Evolutionary conservation across 441 rosid species (phyloP), one percentile per base, ranked within the genome.

Genomic region (Eruca vesicaria): DNA sequence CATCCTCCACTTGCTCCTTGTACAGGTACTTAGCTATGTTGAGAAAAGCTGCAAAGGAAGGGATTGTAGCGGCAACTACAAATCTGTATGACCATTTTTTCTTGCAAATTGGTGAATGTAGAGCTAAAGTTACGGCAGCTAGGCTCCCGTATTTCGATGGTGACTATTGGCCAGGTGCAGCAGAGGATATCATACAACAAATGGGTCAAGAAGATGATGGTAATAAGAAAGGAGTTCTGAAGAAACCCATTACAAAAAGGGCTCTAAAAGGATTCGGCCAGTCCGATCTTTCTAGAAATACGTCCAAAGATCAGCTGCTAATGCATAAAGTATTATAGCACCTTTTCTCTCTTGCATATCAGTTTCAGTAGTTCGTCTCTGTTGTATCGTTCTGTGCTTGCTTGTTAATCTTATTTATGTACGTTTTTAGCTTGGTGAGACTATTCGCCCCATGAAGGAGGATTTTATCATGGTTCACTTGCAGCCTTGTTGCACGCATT

Each of bases 161-260:
- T 78, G 98, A 97, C 85, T 97, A 97, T 79, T 97, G 98, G 99
- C 98, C 99, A 62, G 99, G 97, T 78, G 99, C 98, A 71, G 98
- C 99, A 0, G 99, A 97, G 86, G 98, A 97, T 79, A 80, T 97
- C 50, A 91, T 97, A 72, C 81, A 83, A 81, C 98, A 91, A 86
- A 85, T 97, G 76, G 86, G 90, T 68, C 98, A 92, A 83, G 98
- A 96, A 66, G 98, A 94, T 81, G 98, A 97, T 80, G 98, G 93
- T 48, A 92, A 89, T 80, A 94, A 89, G 82, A 94, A 92, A 83
- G 96, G 97, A 77, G 68, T 85, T 21, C 84, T 84, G 20, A 94
- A 96, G 79, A 92, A 94, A 81, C 82, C 90, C 61, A 82, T 92
- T 59, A 87, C 99, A 23, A 96, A 96, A 82, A 96, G 99, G 82